These are phyloP conservation scores for Cucurbita pepo DNA, from an alignment of 306 rosid genomes.

Conservation along the genomic window DNA sequence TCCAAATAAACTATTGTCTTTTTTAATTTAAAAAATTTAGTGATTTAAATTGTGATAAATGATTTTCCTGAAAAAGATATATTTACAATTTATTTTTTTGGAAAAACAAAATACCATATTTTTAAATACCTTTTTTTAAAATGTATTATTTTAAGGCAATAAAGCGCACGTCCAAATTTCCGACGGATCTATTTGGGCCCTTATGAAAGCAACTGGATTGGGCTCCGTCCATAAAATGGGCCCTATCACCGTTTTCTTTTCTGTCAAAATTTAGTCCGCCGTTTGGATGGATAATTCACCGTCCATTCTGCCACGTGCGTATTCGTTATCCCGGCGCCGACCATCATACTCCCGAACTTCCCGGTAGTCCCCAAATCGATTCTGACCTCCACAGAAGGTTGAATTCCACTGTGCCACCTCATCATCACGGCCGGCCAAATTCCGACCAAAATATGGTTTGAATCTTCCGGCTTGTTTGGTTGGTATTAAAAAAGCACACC, in stretches of 20 bases:
- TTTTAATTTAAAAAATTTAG: no score
- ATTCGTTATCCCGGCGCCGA: not conserved
- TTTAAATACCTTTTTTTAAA: no score
- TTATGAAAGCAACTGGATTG: not conserved
- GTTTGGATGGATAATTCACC: not conserved
- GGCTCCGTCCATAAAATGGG: not conserved
- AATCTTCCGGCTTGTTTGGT: not conserved
- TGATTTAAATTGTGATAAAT: no score
- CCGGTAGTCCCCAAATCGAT: not conserved
- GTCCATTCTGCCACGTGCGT: not conserved
- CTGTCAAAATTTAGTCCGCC: not conserved
- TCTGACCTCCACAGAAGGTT: not conserved
- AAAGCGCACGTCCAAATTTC: not conserved
- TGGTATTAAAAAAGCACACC: not conserved
- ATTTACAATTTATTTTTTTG: no score
- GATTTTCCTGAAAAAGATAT: no score
- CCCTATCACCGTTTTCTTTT: no score
- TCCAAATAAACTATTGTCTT: no score
- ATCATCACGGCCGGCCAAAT: not conserved
- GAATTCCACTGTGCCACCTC: not conserved
- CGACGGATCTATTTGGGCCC: not conserved
- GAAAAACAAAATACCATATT: no score
- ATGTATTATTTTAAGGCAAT: not conserved
- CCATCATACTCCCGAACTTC: not conserved
- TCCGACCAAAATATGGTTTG: constrained; percentile 1